Conservation (phyloP, 2,329 filamentous ascomycete species). For the Laburnicola sp. region DNA sequence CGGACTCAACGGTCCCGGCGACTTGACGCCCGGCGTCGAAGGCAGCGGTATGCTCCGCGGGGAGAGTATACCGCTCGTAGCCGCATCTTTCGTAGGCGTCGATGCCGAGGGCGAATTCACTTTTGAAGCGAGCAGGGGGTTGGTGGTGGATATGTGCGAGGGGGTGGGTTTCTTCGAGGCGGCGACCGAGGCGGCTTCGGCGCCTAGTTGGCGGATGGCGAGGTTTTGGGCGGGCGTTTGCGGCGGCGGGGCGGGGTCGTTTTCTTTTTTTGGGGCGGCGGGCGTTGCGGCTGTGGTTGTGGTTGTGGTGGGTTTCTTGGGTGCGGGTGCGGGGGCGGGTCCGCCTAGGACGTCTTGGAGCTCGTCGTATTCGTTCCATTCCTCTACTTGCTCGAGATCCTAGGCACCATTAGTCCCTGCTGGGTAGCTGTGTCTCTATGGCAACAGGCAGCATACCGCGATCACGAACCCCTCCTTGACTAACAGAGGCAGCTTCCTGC, state of each 20-base stretch:
- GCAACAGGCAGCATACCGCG: slow-evolving; percentile 65
- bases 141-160: slow-evolving; percentile 40
- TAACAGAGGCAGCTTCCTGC: slow-evolving; percentile 84
- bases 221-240: slow-evolving; percentile 38
- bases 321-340: slow-evolving; percentile 32
- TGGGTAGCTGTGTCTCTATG: neutral
- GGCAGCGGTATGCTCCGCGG: slow-evolving; percentile 25
- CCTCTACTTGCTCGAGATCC: slow-evolving; percentile 93
- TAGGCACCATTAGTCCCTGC: slow-evolving; percentile 43
- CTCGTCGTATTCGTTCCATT: slow-evolving; percentile 99
- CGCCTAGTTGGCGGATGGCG: slow-evolving; percentile 42
- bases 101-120: slow-evolving; percentile 29
- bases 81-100: slow-evolving; percentile 34
- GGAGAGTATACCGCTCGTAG: slow-evolving; percentile 25
- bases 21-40: slow-evolving; percentile 17
- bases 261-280: slow-evolving; percentile 28
- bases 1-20: slow-evolving; percentile 12
- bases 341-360: slow-evolving; percentile 78
- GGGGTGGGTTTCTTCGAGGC: slow-evolving; percentile 41
- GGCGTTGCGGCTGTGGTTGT: slow-evolving; percentile 15
- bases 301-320: slow-evolving; percentile 28
- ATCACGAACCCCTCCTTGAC: slow-evolving; percentile 85
- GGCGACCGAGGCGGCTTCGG: slow-evolving; percentile 43
- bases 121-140: slow-evolving; percentile 41
- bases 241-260: slow-evolving; percentile 19